Base-by-base conservation (phyloP, 768 basidiomycete genomes). In the Rhodotorula kratochvilovae region DNA sequence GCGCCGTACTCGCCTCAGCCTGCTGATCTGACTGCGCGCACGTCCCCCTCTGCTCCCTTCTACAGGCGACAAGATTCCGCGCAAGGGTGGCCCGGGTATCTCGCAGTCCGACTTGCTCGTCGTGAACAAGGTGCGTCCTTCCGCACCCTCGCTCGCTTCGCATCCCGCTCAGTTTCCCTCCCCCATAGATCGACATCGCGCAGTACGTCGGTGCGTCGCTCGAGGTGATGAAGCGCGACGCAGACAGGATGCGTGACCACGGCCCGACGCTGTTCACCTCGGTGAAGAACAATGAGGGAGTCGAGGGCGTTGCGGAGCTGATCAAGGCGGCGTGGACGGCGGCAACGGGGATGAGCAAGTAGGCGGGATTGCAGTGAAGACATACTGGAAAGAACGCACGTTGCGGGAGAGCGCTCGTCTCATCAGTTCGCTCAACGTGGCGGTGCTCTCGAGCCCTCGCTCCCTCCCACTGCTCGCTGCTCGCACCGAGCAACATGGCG, bases 11-110 rank as follows among this genome's bases (percentile, higher is more conserved):
- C 27, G 39, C 6, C 66, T 79, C 75, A 83, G 33, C 1, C 19
- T 16, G 23, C 25, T 35, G 83, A 36, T 3, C 55, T 16, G 3
- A 1, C 13, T 12, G 13, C 10, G 3, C 15, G 8, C 31, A 35
- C 11, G 21, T 31, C 5, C 10, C 5, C 31, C 31, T 19, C 23
- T 31, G 6, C 16, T 5, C 19, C 1, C 16, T 16, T 31, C 53
- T 27, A 95, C 96, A 17, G 95, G 95, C 1, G 95, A 99, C 82
- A 99, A 99, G 82, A 94, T 99, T 73, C 96, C 96, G 31, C 85
- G 95, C 33, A 99, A 99, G 83, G 95, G 96, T 10, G 96, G 95
- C 2, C 96, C 95, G 3, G 96, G 95, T 17, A 97, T 99, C 75
- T 93, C 92, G 2, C 82, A 83, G 78, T 95, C 92, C 2, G 96